These are phyloP conservation scores for Sclerotinia trifoliorum DNA, from an alignment of 2,329 filamentous ascomycete genomes.

Conservation along the genomic window DNA sequence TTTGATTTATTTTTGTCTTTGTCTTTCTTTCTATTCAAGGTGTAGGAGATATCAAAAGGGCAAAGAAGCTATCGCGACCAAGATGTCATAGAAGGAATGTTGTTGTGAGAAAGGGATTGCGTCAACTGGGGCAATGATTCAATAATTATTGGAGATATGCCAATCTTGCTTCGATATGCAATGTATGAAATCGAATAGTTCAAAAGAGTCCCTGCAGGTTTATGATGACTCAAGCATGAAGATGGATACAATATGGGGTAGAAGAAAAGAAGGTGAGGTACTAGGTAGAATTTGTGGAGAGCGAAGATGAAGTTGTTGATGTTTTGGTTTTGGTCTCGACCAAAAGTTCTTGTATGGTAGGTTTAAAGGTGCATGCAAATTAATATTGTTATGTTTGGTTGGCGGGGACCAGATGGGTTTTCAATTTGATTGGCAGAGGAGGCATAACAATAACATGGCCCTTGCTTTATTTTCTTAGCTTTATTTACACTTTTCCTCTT, in stretches of 20 bases:
- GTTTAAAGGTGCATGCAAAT: not conserved
- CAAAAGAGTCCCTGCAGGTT: conserved; percentile 9
- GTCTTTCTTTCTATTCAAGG: not conserved
- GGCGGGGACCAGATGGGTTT: not conserved
- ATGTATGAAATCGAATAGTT: conserved; percentile 18
- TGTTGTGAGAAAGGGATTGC: not conserved
- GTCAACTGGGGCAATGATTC: not conserved
- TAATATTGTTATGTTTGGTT: conserved; percentile 12
- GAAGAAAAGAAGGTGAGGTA: conserved; percentile 21
- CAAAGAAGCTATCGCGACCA: conserved; percentile 32
- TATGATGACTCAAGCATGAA: conserved; percentile 15
- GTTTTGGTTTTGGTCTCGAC: not conserved
- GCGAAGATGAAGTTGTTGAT: conserved; percentile 27
- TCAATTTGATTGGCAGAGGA: not conserved
- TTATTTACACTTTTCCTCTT: conserved; percentile 13
- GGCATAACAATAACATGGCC: conserved; percentile 17
- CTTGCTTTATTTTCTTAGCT: not conserved
- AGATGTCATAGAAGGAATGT: conserved; percentile 25
- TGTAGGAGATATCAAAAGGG: not conserved
- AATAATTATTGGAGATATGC: conserved; percentile 6
- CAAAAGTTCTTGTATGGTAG: conserved; percentile 9
- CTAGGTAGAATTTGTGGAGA: conserved; percentile 13
- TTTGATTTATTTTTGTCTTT: too few species aligned
- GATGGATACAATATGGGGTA: conserved; percentile 22
- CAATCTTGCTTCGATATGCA: conserved; percentile 18